These are phyloP conservation scores for Marsdenia floribunda DNA, from an alignment of 257 asterid genomes.

Conservation along the genomic window DNA sequence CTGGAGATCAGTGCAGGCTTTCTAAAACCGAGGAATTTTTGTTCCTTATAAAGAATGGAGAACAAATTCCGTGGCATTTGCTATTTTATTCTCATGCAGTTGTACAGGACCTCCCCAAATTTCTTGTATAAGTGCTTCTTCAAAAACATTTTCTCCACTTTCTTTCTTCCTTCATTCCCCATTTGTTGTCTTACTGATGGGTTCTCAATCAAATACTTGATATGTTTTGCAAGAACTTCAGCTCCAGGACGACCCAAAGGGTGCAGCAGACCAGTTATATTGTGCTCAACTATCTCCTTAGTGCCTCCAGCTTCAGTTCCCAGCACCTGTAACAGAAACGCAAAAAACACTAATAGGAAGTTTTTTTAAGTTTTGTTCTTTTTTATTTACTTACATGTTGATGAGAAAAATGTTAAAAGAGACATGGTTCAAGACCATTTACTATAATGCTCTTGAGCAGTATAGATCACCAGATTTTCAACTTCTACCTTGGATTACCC, in stretches of 20 bases:
- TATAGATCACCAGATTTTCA: background rate
- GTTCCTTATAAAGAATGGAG: constrained; percentile 18
- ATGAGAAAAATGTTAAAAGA: background rate
- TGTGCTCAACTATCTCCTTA: constrained; percentile 78
- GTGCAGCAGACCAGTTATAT: constrained; percentile 77
- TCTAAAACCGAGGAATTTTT: background rate
- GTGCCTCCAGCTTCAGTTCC: constrained; percentile 98
- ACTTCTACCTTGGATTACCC: background rate
- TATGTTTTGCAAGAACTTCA: constrained; percentile 53
- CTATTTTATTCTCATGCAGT: constrained; percentile 77
- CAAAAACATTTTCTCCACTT: constrained; percentile 76
- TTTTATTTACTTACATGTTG: background rate
- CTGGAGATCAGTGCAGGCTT: background rate
- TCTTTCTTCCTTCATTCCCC: constrained; percentile 77
- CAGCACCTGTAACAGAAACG: constrained; percentile 51
- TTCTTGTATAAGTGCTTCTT: constrained; percentile 88
- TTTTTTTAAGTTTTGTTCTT: background rate
- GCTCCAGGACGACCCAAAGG: constrained; percentile 82
- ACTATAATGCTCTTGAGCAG: background rate
- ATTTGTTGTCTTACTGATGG: constrained; percentile 58
- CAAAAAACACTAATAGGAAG: background rate
- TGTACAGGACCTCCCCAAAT: constrained; percentile 82
- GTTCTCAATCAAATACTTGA: constrained; percentile 55
- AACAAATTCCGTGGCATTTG: constrained; percentile 6
- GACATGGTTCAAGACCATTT: background rate